Percentiles rank a stretch among this genome's conserved stretches.
phyloP scores from a whole-genome alignment of 23 red algal genomes.

The Gracilaria domingensis region DNA sequence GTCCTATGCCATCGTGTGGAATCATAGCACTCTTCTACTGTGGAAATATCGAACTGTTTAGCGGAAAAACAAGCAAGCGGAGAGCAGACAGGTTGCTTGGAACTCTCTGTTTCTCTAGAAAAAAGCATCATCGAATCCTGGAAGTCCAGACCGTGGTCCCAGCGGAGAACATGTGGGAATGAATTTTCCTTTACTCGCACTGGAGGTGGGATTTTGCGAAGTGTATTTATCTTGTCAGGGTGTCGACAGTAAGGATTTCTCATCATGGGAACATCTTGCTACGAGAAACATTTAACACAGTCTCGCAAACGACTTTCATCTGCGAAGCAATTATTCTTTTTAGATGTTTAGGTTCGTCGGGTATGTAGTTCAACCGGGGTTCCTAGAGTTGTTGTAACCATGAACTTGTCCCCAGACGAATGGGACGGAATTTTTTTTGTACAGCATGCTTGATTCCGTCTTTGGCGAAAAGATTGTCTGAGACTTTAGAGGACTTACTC shows the following conservation, averaged over 20 bases:
- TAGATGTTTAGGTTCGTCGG: conserved; percentile 5
- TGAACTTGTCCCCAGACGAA: neutral
- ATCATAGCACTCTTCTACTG: conserved; percentile 31
- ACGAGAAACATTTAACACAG: neutral
- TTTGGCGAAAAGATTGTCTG: conserved; percentile 7
- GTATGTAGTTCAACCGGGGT: conserved; percentile 1
- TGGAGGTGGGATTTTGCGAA: neutral
- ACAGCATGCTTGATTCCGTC: conserved; percentile 24
- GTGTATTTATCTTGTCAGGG: neutral
- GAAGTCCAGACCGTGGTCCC: neutral
- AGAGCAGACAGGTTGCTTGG: neutral
- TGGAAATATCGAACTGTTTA: neutral
- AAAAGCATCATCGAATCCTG: neutral
- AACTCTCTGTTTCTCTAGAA: neutral
- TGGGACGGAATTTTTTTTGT: conserved; percentile 10
- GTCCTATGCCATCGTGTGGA: conserved; percentile 73
- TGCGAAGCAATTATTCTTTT: conserved; percentile 14
- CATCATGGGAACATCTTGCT: neutral
- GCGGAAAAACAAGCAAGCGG: neutral
- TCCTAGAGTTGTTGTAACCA: neutral
- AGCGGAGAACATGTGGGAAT: neutral
- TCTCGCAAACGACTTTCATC: conserved; percentile 1
- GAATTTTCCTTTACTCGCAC: neutral
- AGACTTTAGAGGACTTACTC: neutral
- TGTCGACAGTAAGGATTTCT: neutral